Conservation (phyloP, 1,284 basidiomycete species). For the Austroboletus rostrupii region DNA sequence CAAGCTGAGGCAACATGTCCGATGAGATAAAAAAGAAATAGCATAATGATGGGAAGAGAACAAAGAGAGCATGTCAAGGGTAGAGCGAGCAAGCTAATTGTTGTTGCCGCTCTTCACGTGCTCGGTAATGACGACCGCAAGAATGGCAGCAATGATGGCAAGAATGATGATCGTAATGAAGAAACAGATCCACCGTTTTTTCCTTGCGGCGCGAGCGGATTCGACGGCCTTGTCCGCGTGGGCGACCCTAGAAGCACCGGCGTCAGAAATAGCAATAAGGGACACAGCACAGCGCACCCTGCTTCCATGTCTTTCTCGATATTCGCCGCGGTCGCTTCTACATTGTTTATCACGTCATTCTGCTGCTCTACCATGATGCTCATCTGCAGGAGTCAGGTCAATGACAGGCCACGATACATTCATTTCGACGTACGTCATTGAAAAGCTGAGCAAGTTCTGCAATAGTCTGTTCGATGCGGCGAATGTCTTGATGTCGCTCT, state of each 20-base stretch:
- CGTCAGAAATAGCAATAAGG: slow-evolving; percentile 9
- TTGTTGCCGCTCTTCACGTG: slow-evolving; percentile 9
- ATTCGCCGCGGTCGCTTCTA: slow-evolving; percentile 69
- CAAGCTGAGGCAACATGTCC: slow-evolving; percentile 15
- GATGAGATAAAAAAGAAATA: slow-evolving; percentile 1
- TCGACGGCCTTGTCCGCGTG: slow-evolving; percentile 85
- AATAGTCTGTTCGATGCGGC: slow-evolving; percentile 90
- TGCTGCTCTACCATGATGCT: slow-evolving; percentile 90
- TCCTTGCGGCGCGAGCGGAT: slow-evolving; percentile 85
- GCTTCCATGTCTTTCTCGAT: slow-evolving; percentile 80
- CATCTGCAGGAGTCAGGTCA: slow-evolving; percentile 49
- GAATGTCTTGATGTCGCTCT: slow-evolving; percentile 93
- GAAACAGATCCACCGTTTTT: slow-evolving; percentile 94
- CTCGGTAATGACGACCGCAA: slow-evolving; percentile 50
- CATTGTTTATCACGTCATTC: slow-evolving; percentile 78
- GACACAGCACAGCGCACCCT: slow-evolving; percentile 48
- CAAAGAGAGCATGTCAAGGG: background rate
- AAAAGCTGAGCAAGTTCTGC: slow-evolving; percentile 94
- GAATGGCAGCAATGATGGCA: slow-evolving; percentile 58
- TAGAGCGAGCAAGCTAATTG: slow-evolving; percentile 15
- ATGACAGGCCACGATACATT: background rate
- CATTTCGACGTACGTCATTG: slow-evolving; percentile 66
- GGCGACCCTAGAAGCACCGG: slow-evolving; percentile 46
- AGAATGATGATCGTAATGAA: slow-evolving; percentile 62
- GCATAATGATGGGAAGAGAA: background rate